phyloP scores from a whole-genome alignment of 352 stramenopile genomes.

The Phytopythium aichiense region DNA sequence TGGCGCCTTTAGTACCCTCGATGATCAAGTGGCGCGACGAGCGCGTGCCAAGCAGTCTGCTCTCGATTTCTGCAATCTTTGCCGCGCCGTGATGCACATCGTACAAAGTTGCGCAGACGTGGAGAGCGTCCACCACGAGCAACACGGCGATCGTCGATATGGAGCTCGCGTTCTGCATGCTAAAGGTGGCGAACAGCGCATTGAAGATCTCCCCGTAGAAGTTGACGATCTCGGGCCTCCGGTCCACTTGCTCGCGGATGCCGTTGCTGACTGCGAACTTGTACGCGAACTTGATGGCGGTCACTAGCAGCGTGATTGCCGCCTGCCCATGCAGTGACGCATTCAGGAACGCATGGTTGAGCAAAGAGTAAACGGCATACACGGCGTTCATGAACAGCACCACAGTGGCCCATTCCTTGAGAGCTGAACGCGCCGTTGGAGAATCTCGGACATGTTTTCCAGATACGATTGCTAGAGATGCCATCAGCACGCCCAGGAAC shows the following conservation, averaged over 20 bases:
- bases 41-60: not conserved
- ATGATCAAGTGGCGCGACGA: not conserved
- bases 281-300: not conserved
- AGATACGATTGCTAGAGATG: not conserved
- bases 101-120: slow-evolving; percentile 15
- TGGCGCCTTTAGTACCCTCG: not conserved
- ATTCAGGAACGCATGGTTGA: not conserved
- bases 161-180: slow-evolving; percentile 24
- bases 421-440: not conserved
- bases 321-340: not conserved
- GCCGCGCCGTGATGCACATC: slow-evolving; percentile 5
- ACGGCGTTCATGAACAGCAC: not conserved
- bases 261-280: not conserved
- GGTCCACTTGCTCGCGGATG: slow-evolving; percentile 6
- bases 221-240: slow-evolving; percentile 14
- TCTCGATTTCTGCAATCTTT: not conserved
- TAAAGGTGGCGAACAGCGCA: slow-evolving; percentile 17
- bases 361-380: not conserved
- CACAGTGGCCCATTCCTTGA: not conserved
- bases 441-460: not conserved
- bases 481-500: not conserved
- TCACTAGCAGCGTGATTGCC: not conserved
- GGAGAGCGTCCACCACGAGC: slow-evolving; percentile 17
- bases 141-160: slow-evolving; percentile 19
- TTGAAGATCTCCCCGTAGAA: slow-evolving; percentile 22